These are phyloP conservation scores for Venustampulla echinocandica DNA, from an alignment of 495 filamentous ascomycete genomes.

Conservation along the genomic window DNA sequence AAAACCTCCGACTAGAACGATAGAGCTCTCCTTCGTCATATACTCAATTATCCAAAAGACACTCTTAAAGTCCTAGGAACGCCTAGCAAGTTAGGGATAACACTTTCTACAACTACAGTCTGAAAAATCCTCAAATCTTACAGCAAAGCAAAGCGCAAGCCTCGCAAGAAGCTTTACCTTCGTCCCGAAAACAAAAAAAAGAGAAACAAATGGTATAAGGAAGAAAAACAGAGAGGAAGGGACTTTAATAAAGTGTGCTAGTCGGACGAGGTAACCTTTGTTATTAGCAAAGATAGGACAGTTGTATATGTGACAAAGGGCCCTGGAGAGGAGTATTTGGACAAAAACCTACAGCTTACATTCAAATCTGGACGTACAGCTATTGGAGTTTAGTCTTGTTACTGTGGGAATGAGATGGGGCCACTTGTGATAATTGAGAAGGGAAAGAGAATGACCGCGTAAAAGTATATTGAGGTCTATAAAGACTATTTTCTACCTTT, in stretches of 20 bases:
- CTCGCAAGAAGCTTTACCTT: slow-evolving; percentile 9
- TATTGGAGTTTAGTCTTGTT: too few species aligned
- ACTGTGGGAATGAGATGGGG: slow-evolving; percentile 8
- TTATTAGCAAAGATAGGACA: not conserved
- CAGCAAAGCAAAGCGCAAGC: slow-evolving; percentile 6
- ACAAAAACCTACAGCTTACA: slow-evolving; percentile 5
- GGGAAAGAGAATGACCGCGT: slow-evolving; percentile 2
- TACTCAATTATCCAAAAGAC: slow-evolving; percentile 28
- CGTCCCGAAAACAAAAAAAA: not conserved
- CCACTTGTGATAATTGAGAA: not conserved
- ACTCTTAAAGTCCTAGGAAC: slow-evolving; percentile 1
- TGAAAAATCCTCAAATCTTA: slow-evolving; percentile 3
- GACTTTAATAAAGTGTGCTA: slow-evolving; percentile 4
- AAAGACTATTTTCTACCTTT: slow-evolving; percentile 10
- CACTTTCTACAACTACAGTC: slow-evolving; percentile 2
- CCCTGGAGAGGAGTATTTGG: not conserved
- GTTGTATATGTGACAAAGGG: slow-evolving; percentile 5
- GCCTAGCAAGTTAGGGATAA: slow-evolving; percentile 1
- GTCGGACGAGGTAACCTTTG: slow-evolving; percentile 10
- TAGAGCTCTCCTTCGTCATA: slow-evolving; percentile 2
- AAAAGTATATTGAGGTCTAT: slow-evolving; percentile 1
- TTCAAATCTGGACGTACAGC: slow-evolving; percentile 6
- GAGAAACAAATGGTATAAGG: not conserved
- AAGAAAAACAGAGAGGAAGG: slow-evolving; percentile 3
- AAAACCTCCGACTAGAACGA: slow-evolving; percentile 1